These are phyloP conservation scores for Limonium bicolor DNA, from an alignment of 148 eudicot species.

Conservation along the genomic window DNA sequence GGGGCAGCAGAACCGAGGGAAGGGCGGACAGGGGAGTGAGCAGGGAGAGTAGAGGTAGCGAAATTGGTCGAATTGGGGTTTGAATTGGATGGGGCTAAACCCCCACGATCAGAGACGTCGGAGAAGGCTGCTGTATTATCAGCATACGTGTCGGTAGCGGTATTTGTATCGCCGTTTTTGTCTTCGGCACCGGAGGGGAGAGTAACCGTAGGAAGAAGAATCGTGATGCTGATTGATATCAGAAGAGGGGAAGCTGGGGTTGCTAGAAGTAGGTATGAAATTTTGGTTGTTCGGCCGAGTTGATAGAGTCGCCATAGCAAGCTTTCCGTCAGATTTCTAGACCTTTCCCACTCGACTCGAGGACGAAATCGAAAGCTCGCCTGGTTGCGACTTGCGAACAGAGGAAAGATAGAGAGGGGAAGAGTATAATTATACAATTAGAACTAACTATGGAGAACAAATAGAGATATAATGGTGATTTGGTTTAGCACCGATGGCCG, in stretches of 20 bases:
- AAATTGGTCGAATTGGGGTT: slow-evolving; percentile 14
- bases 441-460: too few species aligned
- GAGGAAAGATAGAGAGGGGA: too few species aligned
- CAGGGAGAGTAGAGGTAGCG: slow-evolving; percentile 12
- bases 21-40: slow-evolving; percentile 13
- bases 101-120: not conserved
- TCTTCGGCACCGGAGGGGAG: slow-evolving; percentile 15
- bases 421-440: too few species aligned
- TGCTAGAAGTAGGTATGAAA: slow-evolving; percentile 13
- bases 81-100: slow-evolving; percentile 1
- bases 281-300: slow-evolving; percentile 18
- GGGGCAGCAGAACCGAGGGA: slow-evolving; percentile 5
- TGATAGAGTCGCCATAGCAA: slow-evolving; percentile 9
- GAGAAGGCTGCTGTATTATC: not conserved
- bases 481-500: too few species aligned
- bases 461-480: too few species aligned
- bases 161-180: slow-evolving; percentile 8
- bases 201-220: too few species aligned
- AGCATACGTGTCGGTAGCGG: slow-evolving; percentile 4
- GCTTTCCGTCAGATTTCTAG: too few species aligned
- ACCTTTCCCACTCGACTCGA: too few species aligned
- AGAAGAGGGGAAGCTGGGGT: slow-evolving; percentile 10
- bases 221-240: slow-evolving; percentile 8
- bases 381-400: too few species aligned
- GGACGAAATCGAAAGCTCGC: too few species aligned